Evolutionary conservation across 768 basidiomycete species (phyloP), one percentile per base, ranked within the genome.

Genomic region (Mycena indigotica): DNA sequence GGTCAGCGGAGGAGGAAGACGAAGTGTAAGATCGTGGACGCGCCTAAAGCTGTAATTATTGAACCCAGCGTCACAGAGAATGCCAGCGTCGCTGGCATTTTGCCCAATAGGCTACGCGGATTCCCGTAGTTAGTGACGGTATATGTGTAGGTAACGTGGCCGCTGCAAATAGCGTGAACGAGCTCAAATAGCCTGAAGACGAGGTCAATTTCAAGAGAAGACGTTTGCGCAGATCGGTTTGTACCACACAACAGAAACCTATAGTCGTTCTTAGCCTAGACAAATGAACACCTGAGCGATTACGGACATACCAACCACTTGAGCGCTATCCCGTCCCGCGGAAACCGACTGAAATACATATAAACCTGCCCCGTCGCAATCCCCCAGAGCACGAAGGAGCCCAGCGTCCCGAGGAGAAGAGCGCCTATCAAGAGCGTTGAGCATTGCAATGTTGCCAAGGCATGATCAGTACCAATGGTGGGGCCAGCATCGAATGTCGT

Each of bases 201-300:
- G 10, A 35, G 32, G n/a, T n/a, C n/a, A 35, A 35, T 17, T 8
- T 35, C 17, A 8, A 35, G 32, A 8, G 32, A 17, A 17, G 32
- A 35, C 32, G 8, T 8, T 8, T 17, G 32, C 32, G 32, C 32
- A 17, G 32, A 35, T 35, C 10, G 17, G 8, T 19, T 19, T 24
- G 38, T 53, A 53, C 55, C 55, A 56, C 8, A 56, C 48, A 40
- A 38, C 17, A 19, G 23, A 46, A 19, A 40, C 55, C 55, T 8
- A 28, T 30, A 32, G 35, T 21, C 19, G 16, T 28, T 17, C 29
- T 30, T 32, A 51, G 32, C 17, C 32, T 8, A 8, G 10, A 35
- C 10, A 35, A 35, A 35, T 17, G 10, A 35, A 17, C 17, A 35
- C 17, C 17, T 35, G 32, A 17, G 17, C 32, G 10, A 17, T 17